Base-by-base conservation (phyloP, 106 monocot genomes). In the Apostasia ramifera region DNA sequence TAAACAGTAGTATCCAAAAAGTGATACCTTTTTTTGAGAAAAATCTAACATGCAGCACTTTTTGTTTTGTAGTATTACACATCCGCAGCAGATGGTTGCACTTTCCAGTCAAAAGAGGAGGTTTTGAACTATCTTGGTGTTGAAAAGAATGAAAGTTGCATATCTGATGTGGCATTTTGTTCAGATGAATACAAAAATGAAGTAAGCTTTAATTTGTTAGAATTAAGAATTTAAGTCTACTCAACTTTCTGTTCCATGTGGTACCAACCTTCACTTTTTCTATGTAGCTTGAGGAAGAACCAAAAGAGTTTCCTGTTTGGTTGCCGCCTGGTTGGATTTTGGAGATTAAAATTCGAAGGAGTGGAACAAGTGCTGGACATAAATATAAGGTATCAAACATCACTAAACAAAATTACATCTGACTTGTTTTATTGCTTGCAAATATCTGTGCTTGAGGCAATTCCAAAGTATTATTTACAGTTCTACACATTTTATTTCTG, bases 281-380 rank as follows among this genome's bases (percentile, higher is more conserved):
- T 48, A 59, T 14, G 64, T 66, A 69, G 72, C 37, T 37, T 60
- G 57, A 49, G 11, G 45, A 7, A 45, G 44, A 63, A 66, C 61
- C 40, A 8, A 26, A 52, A 59, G 42, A 69, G 69, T 64, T 69
- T 39, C 68, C 47, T 47, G 47, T 44, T 49, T 81, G 81, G 81
- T 68, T 75, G 66, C 81, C 81, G 26, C 11, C 42, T 62, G 77
- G 77, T 63, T 81, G 81, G 81, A 62, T 77, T 41, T 10, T 77
- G 69, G 77, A 77, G 59, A 64, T 77, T 39, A 81, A 59, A 73
- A 15, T n/a, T 63, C 68, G 44, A 67, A n/a, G 9, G 5, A 69
- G 63, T 63, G 69, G 69, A 3, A 42, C 15, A 40, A 50, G 15
- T 42, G 72, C 26, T 49, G 66, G 41, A 66, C 37, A 73, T 11